Conservation (phyloP, 1,284 basidiomycete genomes). For the Pterulicium gracile region DNA sequence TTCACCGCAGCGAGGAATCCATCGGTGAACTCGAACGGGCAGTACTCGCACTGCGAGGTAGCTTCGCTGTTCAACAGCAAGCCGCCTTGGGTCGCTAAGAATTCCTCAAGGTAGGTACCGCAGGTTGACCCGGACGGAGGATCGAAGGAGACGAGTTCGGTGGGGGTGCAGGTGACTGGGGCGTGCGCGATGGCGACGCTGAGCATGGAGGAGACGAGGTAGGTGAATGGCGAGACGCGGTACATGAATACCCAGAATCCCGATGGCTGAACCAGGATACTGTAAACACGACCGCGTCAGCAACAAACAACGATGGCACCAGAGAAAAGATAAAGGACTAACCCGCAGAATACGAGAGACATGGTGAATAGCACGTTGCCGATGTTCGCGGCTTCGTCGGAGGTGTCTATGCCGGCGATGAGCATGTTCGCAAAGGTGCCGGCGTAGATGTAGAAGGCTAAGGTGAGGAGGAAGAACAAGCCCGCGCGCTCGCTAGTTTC, state of each 20-base stretch:
- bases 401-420: background rate
- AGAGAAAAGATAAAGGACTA: too few relatives aligned
- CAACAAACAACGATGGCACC: too few relatives aligned
- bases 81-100: slow-evolving; percentile 27
- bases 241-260: slow-evolving; percentile 15
- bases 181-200: slow-evolving; percentile 17
- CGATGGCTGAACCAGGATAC: background rate
- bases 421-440: slow-evolving; percentile 3
- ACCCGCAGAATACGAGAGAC: background rate
- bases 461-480: slow-evolving; percentile 3
- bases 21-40: slow-evolving; percentile 14
- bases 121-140: slow-evolving; percentile 38
- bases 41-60: slow-evolving; percentile 28
- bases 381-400: background rate
- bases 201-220: slow-evolving; percentile 15
- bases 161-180: slow-evolving; percentile 25
- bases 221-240: too few relatives aligned
- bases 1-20: slow-evolving; percentile 12
- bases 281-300: too few relatives aligned
- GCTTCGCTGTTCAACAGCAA: slow-evolving; percentile 37
- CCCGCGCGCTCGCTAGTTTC: slow-evolving; percentile 17
- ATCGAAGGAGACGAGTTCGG: slow-evolving; percentile 25
- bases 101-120: slow-evolving; percentile 27
- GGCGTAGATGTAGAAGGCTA: slow-evolving; percentile 1
- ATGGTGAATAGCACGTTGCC: background rate